A percentile compares a stretch with the other conserved stretches of the same genome.
Conservation (phyloP, 306 rosid species). For the Pachyrhizus erosus region DNA sequence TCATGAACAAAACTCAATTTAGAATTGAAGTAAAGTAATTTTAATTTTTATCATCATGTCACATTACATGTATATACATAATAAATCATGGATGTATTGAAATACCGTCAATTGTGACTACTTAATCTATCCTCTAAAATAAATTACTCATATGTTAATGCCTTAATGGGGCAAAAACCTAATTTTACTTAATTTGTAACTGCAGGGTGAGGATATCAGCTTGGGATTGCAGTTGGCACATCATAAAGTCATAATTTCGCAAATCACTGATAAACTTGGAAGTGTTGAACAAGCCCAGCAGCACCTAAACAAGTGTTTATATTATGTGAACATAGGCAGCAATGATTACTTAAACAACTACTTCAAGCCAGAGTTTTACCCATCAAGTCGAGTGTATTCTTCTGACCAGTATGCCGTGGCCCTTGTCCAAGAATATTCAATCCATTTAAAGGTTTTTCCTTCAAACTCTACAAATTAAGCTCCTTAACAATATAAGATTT, state of each 20-base stretch:
- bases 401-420: slow-evolving; percentile 38
- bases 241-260: slow-evolving; percentile 44
- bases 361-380: slow-evolving; percentile 49
- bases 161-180: not conserved
- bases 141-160: too few species aligned
- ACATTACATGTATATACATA: too few species aligned
- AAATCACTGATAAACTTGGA: slow-evolving; percentile 37
- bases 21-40: too few species aligned
- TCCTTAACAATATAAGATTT: not conserved
- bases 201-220: slow-evolving; percentile 59
- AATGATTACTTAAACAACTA: slow-evolving; percentile 79
- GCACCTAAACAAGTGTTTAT: slow-evolving; percentile 64
- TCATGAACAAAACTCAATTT: not conserved
- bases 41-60: too few species aligned
- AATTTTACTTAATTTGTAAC: not conserved
- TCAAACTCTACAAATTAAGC: not conserved
- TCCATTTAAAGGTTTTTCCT: slow-evolving; percentile 46
- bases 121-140: too few species aligned
- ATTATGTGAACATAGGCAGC: slow-evolving; percentile 59
- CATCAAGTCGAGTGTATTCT: not conserved
- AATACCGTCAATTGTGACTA: too few species aligned
- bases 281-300: not conserved
- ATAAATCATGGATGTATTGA: not conserved
- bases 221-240: slow-evolving; percentile 49
- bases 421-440: slow-evolving; percentile 45